Conservation (phyloP, 2,329 filamentous ascomycete genomes). For the Hortaea sp. region DNA sequence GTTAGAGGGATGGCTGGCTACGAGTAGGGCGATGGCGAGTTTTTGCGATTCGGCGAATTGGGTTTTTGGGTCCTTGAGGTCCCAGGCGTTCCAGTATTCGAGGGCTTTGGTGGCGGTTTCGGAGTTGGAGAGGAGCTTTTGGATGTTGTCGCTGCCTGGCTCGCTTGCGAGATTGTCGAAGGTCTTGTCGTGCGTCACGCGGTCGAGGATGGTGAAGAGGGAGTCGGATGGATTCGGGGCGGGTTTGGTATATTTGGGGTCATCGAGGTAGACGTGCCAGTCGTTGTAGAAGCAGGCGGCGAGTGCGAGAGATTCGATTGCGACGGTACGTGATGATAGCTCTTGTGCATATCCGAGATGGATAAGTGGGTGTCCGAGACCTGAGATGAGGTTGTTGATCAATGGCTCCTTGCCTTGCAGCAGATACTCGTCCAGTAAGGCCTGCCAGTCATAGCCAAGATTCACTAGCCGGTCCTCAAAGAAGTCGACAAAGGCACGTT, state of each 20-base stretch:
- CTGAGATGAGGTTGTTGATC: slow-evolving; percentile 68
- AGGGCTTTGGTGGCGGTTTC: slow-evolving; percentile 63
- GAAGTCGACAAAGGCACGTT: slow-evolving; percentile 86
- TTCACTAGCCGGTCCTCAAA: slow-evolving; percentile 82
- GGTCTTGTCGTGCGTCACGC: slow-evolving; percentile 56
- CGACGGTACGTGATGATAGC: slow-evolving; percentile 71
- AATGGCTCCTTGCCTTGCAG: slow-evolving; percentile 66
- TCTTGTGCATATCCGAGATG: slow-evolving; percentile 93
- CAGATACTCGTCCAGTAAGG: slow-evolving; percentile 64
- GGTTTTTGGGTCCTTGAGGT: slow-evolving; percentile 55
- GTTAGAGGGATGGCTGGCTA: slow-evolving; percentile 45
- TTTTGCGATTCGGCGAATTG: slow-evolving; percentile 65
- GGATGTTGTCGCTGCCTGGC: slow-evolving; percentile 53
- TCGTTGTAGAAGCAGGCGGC: slow-evolving; percentile 49
- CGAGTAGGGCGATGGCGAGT: slow-evolving; percentile 48
- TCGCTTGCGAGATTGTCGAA: slow-evolving; percentile 57
- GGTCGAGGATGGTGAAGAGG: slow-evolving; percentile 60
- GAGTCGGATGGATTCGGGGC: slow-evolving; percentile 50
- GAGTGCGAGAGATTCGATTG: slow-evolving; percentile 76
- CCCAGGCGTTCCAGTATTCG: slow-evolving; percentile 89
- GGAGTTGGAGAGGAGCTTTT: slow-evolving; percentile 56
- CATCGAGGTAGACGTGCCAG: slow-evolving; percentile 56
- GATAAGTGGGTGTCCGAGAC: slow-evolving; percentile 82
- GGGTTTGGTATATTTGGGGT: slow-evolving; percentile 58
- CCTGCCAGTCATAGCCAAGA: slow-evolving; percentile 74